These are phyloP conservation scores for Exobasidium cylindrosporum DNA, from an alignment of 1,284 basidiomycete genomes.

Conservation along the genomic window DNA sequence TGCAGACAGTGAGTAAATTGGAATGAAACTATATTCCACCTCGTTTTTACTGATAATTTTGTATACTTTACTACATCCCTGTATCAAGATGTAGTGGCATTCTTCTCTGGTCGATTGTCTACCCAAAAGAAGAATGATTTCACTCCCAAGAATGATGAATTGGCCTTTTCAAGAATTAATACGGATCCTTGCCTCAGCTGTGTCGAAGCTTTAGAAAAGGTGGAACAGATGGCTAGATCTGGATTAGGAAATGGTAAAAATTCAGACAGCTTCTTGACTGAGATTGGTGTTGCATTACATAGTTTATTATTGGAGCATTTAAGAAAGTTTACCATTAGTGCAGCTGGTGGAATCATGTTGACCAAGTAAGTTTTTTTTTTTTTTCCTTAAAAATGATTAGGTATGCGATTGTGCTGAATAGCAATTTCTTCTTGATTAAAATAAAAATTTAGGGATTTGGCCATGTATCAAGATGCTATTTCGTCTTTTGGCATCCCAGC, in stretches of 20 bases:
- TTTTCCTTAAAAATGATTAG: too few species aligned
- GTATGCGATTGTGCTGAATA: too few species aligned
- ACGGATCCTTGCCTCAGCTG: constrained; percentile 91
- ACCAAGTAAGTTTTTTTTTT: constrained; percentile 85
- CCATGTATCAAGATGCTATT: constrained; percentile 90
- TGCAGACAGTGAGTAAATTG: constrained; percentile 63
- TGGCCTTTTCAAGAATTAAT: constrained; percentile 88
- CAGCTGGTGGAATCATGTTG: constrained; percentile 93
- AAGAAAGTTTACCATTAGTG: constrained; percentile 92
- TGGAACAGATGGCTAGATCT: constrained; percentile 59
- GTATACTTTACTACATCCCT: constrained; percentile 2
- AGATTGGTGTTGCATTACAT: constrained; percentile 92
- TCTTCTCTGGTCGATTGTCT: constrained; percentile 66
- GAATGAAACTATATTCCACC: not conserved
- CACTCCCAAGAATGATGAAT: constrained; percentile 78
- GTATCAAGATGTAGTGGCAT: constrained; percentile 45
- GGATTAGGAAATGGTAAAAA: constrained; percentile 59
- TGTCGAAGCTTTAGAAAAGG: constrained; percentile 78
- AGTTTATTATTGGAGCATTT: constrained; percentile 89
- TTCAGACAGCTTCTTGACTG: constrained; percentile 82
- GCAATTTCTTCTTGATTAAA: too few species aligned
- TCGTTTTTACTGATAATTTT: not conserved
- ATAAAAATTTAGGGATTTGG: constrained; percentile 89
- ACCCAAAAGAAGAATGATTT: constrained; percentile 97
- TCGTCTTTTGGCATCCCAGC: constrained; percentile 74